Base-by-base conservation (phyloP, 2,329 filamentous ascomycete genomes). In the Fusarium lateritium region DNA sequence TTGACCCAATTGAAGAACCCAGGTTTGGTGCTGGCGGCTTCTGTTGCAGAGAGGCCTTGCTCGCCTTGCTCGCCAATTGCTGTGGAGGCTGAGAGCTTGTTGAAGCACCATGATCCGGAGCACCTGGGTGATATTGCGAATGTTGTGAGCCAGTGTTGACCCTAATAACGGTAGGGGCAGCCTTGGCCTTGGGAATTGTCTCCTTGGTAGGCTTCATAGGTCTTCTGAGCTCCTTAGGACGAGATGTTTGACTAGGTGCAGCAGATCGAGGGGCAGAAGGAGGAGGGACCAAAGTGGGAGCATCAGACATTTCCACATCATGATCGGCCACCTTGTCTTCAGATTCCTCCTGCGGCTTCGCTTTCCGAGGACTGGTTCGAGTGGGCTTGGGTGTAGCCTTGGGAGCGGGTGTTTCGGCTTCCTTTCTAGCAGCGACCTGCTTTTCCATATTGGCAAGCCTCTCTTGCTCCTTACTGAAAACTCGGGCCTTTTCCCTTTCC, bases 101-200 rank as follows among this genome's bases (percentile, higher is more conserved):
- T 71, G 65, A 79, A 49, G 71, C 77, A 11, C 65, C 38, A 7
- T 67, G 60, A 7, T 81, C 91, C 60, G 89, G 86, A 17, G 88
- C 86, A 62, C 87, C 88, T 2, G 88, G 84, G 55, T 89, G 86
- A 63, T 87, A 86, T 59, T 89, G 88, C 24, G 84, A 81, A 58
- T 87, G 83, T 68, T 90, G 88, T 11, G 89, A 90, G 22, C 86
- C 86, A 53, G 88, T 89, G 69, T 91, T 92, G 62, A 93, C 90
- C 59, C 87, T 88, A 72, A 92, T 94, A 59, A 91, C 88, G 5
- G 92, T 93, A 2, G 80, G 92, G 2, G 87, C 88, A 62, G 90
- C 89, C 76, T 90, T 93, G 0, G 84, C 76, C 76, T 91, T 92
- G 13, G 79, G 69, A 5, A 83, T 70, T 1, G 83, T 74, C 40